These are phyloP conservation scores for Mucor velutinosus DNA, from an alignment of 371 early-diverging fungal genomes.

Conservation along the genomic window DNA sequence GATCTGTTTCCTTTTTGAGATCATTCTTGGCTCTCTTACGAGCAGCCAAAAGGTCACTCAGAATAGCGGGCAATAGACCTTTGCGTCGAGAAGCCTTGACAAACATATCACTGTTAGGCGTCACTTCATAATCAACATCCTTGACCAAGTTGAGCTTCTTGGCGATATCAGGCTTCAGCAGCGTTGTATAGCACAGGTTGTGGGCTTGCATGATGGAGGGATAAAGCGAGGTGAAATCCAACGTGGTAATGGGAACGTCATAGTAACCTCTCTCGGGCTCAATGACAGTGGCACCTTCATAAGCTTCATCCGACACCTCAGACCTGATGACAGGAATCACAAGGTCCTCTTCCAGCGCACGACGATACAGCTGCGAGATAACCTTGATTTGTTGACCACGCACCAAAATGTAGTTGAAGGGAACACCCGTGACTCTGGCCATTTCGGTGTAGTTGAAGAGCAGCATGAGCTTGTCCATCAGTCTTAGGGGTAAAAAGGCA, in stretches of 20 bases:
- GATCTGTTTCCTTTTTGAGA: constrained; percentile 94
- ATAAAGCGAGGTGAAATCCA: constrained; percentile 99
- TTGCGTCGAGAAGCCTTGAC: constrained; percentile 72
- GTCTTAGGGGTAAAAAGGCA: constrained; percentile 94
- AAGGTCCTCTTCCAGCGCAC: constrained; percentile 82
- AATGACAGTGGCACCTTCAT: constrained; percentile 99
- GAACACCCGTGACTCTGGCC: constrained; percentile 98
- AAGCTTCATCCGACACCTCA: constrained; percentile 85
- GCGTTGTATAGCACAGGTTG: constrained; percentile 99
- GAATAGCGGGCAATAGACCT: constrained; percentile 95
- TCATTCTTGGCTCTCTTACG: constrained; percentile 96
- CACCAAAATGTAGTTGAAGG: constrained; percentile 94
- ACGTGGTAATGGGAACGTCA: constrained; percentile 95
- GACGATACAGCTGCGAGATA: constrained; percentile 95
- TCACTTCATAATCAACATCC: constrained; percentile 84
- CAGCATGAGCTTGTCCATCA: constrained; percentile 98
- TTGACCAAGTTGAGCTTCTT: constrained; percentile 68
- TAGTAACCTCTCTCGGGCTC: constrained; percentile 98
- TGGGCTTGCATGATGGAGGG: constrained; percentile 99
- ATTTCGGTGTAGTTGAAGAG: constrained; percentile 99
- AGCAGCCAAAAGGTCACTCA: constrained; percentile 91
- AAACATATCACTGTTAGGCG: constrained; percentile 93
- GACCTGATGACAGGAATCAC: constrained; percentile 92
- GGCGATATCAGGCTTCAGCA: constrained; percentile 64
- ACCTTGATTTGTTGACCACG: constrained; percentile 99